A percentile compares a stretch with the other conserved stretches of the same genome.
phyloP scores from a whole-genome alignment of 352 stramenopile species.

The Globisporangium polare region DNA sequence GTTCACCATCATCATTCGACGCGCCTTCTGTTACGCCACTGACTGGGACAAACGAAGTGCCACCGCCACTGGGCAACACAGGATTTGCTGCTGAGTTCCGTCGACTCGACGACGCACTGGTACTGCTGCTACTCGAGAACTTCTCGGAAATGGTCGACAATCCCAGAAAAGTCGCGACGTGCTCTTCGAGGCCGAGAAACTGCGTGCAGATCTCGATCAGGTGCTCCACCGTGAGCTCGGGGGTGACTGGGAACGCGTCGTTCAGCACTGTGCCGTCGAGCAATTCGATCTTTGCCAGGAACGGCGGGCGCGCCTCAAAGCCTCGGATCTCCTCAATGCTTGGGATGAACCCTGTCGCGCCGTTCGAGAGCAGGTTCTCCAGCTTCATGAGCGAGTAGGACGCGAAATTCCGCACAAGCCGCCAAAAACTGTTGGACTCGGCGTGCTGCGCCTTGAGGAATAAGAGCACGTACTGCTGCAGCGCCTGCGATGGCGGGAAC shows the following conservation, averaged over 20 bases:
- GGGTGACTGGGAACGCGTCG: constrained; percentile 90
- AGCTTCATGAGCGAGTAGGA: constrained; percentile 89
- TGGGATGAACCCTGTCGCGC: constrained; percentile 91
- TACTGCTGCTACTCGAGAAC: constrained; percentile 13
- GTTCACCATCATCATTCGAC: constrained; percentile 20
- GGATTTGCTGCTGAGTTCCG: constrained; percentile 23
- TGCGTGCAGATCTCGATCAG: constrained; percentile 91
- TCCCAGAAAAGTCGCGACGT: constrained; percentile 74
- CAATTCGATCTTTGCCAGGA: constrained; percentile 92
- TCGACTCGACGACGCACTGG: constrained; percentile 7
- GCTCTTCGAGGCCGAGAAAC: constrained; percentile 89
- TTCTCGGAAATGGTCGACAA: constrained; percentile 56
- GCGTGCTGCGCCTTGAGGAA: constrained; percentile 85
- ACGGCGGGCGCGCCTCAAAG: constrained; percentile 91
- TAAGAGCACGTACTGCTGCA: constrained; percentile 89
- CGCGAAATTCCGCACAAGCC: constrained; percentile 86
- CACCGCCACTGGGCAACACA: constrained; percentile 11
- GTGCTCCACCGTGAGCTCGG: constrained; percentile 89
- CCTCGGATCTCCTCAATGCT: constrained; percentile 91
- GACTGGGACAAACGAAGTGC: constrained; percentile 28
- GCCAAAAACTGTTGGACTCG: constrained; percentile 73
- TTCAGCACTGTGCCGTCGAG: constrained; percentile 90
- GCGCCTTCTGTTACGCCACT: constrained; percentile 17
- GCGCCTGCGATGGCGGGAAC: constrained; percentile 83
- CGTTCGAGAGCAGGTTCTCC: constrained; percentile 85